Percentiles rank a stretch among this genome's conserved stretches.
These are phyloP conservation scores for Leonotis leonurus DNA, from an alignment of 257 asterid genomes.

Conservation along the genomic window DNA sequence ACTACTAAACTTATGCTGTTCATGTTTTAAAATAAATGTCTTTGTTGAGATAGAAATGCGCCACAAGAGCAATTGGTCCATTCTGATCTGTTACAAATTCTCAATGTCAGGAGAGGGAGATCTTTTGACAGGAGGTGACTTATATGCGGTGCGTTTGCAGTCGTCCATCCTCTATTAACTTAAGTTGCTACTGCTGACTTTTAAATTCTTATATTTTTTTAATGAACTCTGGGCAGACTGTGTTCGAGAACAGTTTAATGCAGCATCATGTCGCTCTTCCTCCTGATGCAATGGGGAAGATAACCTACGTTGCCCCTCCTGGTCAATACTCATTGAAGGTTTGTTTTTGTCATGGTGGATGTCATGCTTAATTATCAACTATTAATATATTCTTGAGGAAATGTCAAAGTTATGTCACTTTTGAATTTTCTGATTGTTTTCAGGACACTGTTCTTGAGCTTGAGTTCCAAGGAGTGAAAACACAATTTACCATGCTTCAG, in stretches of 20 bases:
- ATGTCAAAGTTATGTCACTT: neutral
- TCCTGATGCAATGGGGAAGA: conserved; percentile 98
- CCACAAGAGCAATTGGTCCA: no score
- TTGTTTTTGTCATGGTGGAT: conserved; percentile 5
- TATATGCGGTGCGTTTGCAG: conserved; percentile 73
- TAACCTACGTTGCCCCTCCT: conserved; percentile 81
- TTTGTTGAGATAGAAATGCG: neutral
- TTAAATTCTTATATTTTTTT: no score
- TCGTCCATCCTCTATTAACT: neutral
- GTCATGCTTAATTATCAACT: no score
- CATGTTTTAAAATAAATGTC: neutral
- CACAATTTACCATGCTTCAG: conserved; percentile 94
- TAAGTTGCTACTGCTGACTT: no score
- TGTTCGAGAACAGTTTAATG: conserved; percentile 81
- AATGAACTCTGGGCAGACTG: conserved; percentile 44
- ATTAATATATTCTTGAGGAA: neutral
- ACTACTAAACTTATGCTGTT: neutral
- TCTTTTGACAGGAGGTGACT: conserved; percentile 84
- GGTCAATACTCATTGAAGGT: conserved; percentile 94
- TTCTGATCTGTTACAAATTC: no score
- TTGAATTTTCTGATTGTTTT: conserved; percentile 20
- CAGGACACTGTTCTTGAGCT: conserved; percentile 99
- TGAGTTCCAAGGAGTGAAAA: conserved; percentile 95
- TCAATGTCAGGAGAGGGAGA: conserved; percentile 92
- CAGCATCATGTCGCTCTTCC: conserved; percentile 86